These are phyloP conservation scores for Yamadazyma triangularis DNA, from an alignment of 1,139 yeast species.

Conservation along the genomic window DNA sequence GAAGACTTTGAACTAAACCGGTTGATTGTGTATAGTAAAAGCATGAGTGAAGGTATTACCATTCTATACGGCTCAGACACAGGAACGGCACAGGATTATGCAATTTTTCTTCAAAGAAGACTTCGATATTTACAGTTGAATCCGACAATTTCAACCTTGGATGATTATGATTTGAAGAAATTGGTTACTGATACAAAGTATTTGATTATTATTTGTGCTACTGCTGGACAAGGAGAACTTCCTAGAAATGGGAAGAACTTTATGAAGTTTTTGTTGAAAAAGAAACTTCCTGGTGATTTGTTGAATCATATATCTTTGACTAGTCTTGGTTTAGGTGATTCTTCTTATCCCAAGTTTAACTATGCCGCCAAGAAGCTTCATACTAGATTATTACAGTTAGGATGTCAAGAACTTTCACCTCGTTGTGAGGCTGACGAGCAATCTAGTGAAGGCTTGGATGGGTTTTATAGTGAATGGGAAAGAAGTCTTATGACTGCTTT, in stretches of 20 bases:
- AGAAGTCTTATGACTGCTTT: conserved; percentile 43
- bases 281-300: conserved; percentile 60
- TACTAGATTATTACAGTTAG: conserved; percentile 71
- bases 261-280: conserved; percentile 69
- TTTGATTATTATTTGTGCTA: conserved; percentile 71
- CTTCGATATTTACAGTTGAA: conserved; percentile 54
- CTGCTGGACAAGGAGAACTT: conserved; percentile 90
- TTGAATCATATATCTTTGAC: conserved; percentile 61
- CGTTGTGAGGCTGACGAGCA: conserved; percentile 91
- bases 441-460: conserved; percentile 74
- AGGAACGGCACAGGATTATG: conserved; percentile 87
- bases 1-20: no score
- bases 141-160: conserved; percentile 52
- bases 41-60: conserved; percentile 26
- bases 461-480: conserved; percentile 75
- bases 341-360: conserved; percentile 83
- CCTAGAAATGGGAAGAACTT: conserved; percentile 73
- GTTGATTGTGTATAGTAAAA: no score
- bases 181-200: conserved; percentile 45
- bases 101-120: conserved; percentile 55
- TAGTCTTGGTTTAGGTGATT: conserved; percentile 91
- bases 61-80: conserved; percentile 90
- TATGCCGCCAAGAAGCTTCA: conserved; percentile 83
- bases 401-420: conserved; percentile 66
- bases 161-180: conserved; percentile 54